Conservation (phyloP, 495 filamentous ascomycete genomes). For the Neurospora terricola region DNA sequence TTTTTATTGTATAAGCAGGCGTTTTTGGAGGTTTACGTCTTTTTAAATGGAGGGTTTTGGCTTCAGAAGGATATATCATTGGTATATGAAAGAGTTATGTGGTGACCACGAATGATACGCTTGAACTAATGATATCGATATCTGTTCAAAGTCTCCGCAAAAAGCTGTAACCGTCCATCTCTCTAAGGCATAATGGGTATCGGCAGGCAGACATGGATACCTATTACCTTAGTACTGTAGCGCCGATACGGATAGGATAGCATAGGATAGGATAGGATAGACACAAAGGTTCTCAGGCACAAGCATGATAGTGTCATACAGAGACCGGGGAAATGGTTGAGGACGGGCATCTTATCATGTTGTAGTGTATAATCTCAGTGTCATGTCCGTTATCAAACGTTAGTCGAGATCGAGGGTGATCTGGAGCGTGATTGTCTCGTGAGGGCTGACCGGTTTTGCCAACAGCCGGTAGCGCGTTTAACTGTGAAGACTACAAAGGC, state of each 20-base stretch:
- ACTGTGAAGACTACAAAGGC: not conserved
- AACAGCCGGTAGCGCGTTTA: not conserved
- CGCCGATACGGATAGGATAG: not conserved
- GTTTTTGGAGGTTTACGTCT: not conserved
- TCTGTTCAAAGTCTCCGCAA: not conserved
- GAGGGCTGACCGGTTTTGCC: not conserved
- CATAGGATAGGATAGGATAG: not conserved
- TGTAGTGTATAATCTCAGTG: not conserved
- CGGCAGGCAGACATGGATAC: not conserved
- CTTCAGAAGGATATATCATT: not conserved
- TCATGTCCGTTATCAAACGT: not conserved
- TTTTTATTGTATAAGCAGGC: not conserved
- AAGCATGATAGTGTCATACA: not conserved
- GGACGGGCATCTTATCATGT: not conserved
- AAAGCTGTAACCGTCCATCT: not conserved
- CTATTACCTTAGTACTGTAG: not conserved
- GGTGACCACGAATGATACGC: not conserved
- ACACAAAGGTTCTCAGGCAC: not conserved
- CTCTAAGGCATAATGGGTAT: not conserved
- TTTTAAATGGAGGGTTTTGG: not conserved
- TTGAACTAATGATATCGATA: not conserved
- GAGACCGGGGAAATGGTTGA: not conserved
- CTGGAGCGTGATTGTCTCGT: not conserved
- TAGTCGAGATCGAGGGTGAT: not conserved
- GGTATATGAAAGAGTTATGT: not conserved